A percentile compares a stretch with the other conserved stretches of the same genome.
These are phyloP conservation scores for Brettanomyces naardenensis DNA, from an alignment of 805 yeast species.

Conservation along the genomic window DNA sequence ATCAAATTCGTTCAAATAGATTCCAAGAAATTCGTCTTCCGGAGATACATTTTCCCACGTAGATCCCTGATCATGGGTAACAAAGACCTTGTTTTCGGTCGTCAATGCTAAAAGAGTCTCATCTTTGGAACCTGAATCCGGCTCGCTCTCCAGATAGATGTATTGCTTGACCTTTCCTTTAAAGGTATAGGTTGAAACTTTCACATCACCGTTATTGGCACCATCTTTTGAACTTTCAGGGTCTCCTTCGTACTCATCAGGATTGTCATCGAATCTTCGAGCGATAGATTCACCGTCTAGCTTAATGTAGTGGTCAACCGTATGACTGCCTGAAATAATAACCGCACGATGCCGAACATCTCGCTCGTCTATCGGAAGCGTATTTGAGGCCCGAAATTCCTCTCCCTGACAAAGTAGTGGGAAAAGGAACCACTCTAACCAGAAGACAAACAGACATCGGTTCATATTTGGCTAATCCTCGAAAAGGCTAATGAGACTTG, in stretches of 20 bases:
- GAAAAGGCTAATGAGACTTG: no score
- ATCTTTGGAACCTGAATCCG: slow-evolving; percentile 33
- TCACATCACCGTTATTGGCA: slow-evolving; percentile 32
- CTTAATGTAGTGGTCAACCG: no score
- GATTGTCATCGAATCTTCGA: slow-evolving; percentile 18
- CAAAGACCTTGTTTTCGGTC: slow-evolving; percentile 42
- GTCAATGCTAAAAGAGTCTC: slow-evolving; percentile 63
- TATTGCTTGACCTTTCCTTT: slow-evolving; percentile 50
- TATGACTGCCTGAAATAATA: no score
- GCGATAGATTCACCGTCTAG: no score
- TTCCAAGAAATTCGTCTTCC: slow-evolving; percentile 39
- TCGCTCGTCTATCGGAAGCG: no score
- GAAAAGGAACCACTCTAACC: no score
- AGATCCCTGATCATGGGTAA: slow-evolving; percentile 66
- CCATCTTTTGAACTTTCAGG: slow-evolving; percentile 28
- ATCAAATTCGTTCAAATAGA: slow-evolving; percentile 47
- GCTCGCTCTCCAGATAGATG: slow-evolving; percentile 49
- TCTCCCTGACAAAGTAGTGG: no score
- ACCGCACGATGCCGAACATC: no score
- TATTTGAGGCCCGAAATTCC: no score
- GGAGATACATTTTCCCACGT: slow-evolving; percentile 40
- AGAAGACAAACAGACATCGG: no score
- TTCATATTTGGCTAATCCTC: no score
- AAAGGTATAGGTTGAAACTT: slow-evolving; percentile 37
- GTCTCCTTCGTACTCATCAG: slow-evolving; percentile 28